A percentile compares a stretch with the other conserved stretches of the same genome.
Evolutionary conservation across 2,329 filamentous ascomycete species (phyloP).

Genomic region (Epicoccum sorghinum): DNA sequence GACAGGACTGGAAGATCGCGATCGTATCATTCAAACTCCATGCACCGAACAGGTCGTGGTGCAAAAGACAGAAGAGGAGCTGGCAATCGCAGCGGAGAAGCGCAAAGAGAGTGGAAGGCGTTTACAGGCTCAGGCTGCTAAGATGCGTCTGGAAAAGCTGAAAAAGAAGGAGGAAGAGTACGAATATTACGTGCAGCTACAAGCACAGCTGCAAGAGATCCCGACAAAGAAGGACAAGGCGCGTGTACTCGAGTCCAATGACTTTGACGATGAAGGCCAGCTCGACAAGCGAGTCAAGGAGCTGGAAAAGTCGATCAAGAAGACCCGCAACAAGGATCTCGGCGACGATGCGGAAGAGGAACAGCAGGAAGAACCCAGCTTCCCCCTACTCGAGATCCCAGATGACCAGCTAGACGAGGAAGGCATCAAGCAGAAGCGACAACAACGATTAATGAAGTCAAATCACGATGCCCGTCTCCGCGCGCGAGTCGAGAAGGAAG

Average conservation of each 20-base stretch:
- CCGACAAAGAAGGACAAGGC: constrained; percentile 87
- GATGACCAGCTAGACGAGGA: constrained; percentile 95
- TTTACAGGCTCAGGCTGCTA: constrained; percentile 93
- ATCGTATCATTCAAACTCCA: constrained; percentile 89
- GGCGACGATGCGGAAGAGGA: constrained; percentile 77
- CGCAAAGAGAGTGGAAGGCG: constrained; percentile 92
- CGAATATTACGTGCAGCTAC: constrained; percentile 89
- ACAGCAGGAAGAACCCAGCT: constrained; percentile 78
- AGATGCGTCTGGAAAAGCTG: constrained; percentile 94
- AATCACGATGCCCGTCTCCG: constrained; percentile 91
- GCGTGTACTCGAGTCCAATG: constrained; percentile 83
- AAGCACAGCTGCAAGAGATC: constrained; percentile 68
- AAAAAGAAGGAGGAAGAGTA: constrained; percentile 95
- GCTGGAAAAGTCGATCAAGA: constrained; percentile 86
- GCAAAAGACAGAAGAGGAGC: constrained; percentile 93
- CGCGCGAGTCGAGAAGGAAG: constrained; percentile 96
- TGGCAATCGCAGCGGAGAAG: constrained; percentile 87
- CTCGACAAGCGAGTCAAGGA: constrained; percentile 86
- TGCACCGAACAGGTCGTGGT: constrained; percentile 88
- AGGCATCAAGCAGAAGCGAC: constrained; percentile 86
- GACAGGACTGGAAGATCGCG: constrained; percentile 87
- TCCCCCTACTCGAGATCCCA: constrained; percentile 84
- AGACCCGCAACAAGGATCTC: constrained; percentile 90
- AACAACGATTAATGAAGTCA: constrained; percentile 90
- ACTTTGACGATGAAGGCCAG: constrained; percentile 87